These are phyloP conservation scores for Colletotrichum musicola DNA, from an alignment of 2,329 filamentous ascomycete species.

Conservation along the genomic window DNA sequence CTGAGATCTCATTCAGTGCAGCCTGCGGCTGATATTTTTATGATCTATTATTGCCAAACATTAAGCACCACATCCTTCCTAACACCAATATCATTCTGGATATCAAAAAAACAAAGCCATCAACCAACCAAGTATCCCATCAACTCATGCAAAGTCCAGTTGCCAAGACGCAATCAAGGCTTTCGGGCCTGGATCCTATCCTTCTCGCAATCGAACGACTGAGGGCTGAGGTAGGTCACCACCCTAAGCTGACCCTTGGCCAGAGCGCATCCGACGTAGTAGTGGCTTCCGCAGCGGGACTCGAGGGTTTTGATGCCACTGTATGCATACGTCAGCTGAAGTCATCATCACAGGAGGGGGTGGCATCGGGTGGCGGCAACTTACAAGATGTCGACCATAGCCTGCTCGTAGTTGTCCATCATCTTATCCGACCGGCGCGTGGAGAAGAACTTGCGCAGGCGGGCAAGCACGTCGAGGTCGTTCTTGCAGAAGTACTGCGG, in stretches of 20 bases:
- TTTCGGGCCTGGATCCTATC: constrained; percentile 16
- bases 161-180: neutral
- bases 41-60: neutral
- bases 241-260: constrained; percentile 34
- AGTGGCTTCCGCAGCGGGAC: constrained; percentile 33
- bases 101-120: neutral
- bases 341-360: neutral
- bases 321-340: neutral
- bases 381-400: constrained; percentile 33
- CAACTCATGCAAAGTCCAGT: neutral
- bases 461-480: constrained; percentile 26
- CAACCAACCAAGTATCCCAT: neutral
- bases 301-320: constrained; percentile 32
- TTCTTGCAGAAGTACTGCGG: constrained; percentile 31
- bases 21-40: neutral
- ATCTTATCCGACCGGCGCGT: constrained; percentile 29
- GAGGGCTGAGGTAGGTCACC: constrained; percentile 35
- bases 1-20: too few relatives aligned
- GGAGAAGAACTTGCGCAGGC: constrained; percentile 35
- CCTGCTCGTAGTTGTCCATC: constrained; percentile 37
- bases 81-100: neutral
- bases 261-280: constrained; percentile 34
- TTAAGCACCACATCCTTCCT: neutral
- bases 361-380: neutral
- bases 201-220: constrained; percentile 34